Conservation (phyloP, 306 rosid species). For the Castanea mollissima region DNA sequence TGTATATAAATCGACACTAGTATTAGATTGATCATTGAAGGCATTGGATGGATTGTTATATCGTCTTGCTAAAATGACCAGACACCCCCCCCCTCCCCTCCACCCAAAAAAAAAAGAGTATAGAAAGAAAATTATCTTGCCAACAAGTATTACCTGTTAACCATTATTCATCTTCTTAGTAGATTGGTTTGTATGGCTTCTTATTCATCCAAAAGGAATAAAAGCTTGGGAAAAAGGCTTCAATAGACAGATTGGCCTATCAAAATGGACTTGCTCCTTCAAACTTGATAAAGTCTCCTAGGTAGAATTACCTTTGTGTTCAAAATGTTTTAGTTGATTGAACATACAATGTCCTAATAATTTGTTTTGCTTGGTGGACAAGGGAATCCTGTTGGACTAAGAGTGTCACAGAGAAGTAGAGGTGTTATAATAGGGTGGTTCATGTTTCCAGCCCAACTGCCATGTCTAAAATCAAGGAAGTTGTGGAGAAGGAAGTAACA, state of each 20-base stretch:
- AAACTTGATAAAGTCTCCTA: too few species aligned
- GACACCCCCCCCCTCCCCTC: fast-evolving
- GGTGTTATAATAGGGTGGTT: too few species aligned
- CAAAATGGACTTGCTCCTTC: neutral
- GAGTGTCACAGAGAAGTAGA: too few species aligned
- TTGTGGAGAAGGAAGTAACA: too few species aligned
- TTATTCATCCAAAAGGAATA: neutral
- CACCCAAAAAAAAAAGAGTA: too few species aligned
- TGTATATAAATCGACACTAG: neutral
- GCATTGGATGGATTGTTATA: neutral
- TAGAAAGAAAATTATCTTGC: neutral
- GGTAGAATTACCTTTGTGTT: too few species aligned
- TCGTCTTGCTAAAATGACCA: neutral
- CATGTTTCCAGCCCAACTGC: too few species aligned
- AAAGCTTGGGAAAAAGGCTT: neutral
- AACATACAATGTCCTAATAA: too few species aligned
- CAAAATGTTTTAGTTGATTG: too few species aligned
- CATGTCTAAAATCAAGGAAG: too few species aligned
- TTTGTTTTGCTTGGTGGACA: too few species aligned
- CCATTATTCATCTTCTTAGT: neutral
- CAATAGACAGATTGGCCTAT: neutral
- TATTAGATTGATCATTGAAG: neutral
- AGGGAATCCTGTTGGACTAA: too few species aligned
- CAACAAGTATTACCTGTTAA: neutral
- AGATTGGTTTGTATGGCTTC: neutral